These are phyloP conservation scores for Penicillium fuscoglaucum DNA, from an alignment of 2,329 filamentous ascomycete genomes.

Conservation along the genomic window DNA sequence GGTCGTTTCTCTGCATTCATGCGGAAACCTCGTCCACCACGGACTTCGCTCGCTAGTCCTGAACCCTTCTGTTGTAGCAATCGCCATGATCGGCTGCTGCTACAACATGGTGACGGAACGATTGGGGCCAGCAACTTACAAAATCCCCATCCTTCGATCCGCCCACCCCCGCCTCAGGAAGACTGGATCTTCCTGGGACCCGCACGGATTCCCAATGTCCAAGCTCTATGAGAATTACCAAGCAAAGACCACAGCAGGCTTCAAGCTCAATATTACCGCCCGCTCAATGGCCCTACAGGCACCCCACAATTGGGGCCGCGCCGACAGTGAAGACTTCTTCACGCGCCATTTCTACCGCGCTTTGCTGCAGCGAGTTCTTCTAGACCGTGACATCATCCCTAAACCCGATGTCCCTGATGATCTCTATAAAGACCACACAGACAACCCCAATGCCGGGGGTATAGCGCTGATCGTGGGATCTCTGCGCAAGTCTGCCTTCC, in stretches of 20 bases:
- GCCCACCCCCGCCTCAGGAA: conserved; percentile 67
- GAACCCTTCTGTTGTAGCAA: conserved; percentile 81
- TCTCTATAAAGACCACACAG: conserved; percentile 27
- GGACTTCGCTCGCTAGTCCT: conserved; percentile 81
- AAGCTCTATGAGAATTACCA: conserved; percentile 60
- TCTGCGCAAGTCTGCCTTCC: conserved; percentile 76
- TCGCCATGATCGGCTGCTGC: conserved; percentile 96
- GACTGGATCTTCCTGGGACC: conserved; percentile 73
- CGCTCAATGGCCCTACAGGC: conserved; percentile 98
- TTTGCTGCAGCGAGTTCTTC: conserved; percentile 84
- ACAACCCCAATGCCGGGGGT: conserved; percentile 31
- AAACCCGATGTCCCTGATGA: conserved; percentile 47
- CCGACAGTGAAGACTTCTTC: conserved; percentile 85
- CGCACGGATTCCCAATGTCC: conserved; percentile 93
- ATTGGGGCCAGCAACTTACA: conserved; percentile 82
- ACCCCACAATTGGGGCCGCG: conserved; percentile 81
- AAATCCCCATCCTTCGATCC: conserved; percentile 74
- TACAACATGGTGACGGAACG: conserved; percentile 95
- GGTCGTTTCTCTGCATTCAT: conserved; percentile 94
- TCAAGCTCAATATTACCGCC: conserved; percentile 91
- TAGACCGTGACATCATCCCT: conserved; percentile 76
- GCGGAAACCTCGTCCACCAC: conserved; percentile 95
- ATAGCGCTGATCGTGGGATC: conserved; percentile 86
- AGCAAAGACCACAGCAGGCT: conserved; percentile 59
- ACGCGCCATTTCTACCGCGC: conserved; percentile 90